These are phyloP conservation scores for Microcyclosporella mali DNA, from an alignment of 2,329 filamentous ascomycete species.

Conservation along the genomic window DNA sequence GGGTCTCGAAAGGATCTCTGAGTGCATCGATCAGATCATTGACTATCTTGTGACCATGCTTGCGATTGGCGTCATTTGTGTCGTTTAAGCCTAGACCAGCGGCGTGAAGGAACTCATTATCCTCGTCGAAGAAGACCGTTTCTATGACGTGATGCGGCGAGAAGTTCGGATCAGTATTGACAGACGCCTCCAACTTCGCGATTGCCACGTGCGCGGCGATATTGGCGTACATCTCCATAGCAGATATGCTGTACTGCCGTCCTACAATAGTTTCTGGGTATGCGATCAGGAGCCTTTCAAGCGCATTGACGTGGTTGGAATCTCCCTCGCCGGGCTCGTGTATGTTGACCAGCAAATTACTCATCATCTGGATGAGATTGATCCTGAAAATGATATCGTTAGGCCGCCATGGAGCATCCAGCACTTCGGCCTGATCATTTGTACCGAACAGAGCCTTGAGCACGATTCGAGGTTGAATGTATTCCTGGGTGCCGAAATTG, in stretches of 20 bases:
- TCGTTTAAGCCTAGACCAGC: slow-evolving; percentile 10
- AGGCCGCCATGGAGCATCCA: slow-evolving; percentile 31
- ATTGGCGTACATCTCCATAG: slow-evolving; percentile 19
- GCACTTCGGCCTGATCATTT: slow-evolving; percentile 18
- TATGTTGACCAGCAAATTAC: slow-evolving; percentile 29
- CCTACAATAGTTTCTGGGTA: slow-evolving; percentile 24
- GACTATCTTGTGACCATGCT: slow-evolving; percentile 15
- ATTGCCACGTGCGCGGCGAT: slow-evolving; percentile 27
- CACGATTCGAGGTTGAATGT: slow-evolving; percentile 37
- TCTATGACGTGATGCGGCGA: slow-evolving; percentile 2
- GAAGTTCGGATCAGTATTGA: slow-evolving; percentile 3
- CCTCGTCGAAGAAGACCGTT: slow-evolving; percentile 18
- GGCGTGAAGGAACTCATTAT: slow-evolving; percentile 15
- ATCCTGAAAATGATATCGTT: slow-evolving; percentile 40
- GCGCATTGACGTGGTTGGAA: slow-evolving; percentile 25
- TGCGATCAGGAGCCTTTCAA: slow-evolving; percentile 20
- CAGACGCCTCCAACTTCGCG: slow-evolving; percentile 16
- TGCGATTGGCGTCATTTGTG: slow-evolving; percentile 7
- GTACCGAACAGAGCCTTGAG: slow-evolving; percentile 36
- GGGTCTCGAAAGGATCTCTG: slow-evolving; percentile 9
- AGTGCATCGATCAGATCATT: slow-evolving; percentile 11
- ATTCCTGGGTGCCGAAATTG: slow-evolving; percentile 36
- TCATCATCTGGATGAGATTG: slow-evolving; percentile 41
- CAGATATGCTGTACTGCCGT: slow-evolving; percentile 10
- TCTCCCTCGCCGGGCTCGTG: slow-evolving; percentile 22